Evolutionary conservation across 495 filamentous ascomycete genomes (phyloP).

Genomic region (Lasiosphaeria miniovina): DNA sequence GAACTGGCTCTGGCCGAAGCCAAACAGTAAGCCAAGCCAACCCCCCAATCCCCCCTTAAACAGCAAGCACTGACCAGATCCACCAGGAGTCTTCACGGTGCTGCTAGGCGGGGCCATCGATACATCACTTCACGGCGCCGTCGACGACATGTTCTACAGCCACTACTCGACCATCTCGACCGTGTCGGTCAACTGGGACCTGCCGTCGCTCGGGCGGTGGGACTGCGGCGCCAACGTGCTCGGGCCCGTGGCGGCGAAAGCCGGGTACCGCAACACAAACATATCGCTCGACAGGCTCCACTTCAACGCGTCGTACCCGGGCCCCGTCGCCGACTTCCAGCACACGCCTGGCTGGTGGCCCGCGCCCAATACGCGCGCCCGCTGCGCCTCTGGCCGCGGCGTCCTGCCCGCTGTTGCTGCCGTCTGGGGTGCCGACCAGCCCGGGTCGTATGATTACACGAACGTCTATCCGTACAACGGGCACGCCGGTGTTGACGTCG

Average conservation of each 20-base stretch:
- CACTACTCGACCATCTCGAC: slow-evolving; percentile 69
- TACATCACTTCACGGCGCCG: slow-evolving; percentile 53
- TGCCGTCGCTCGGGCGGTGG: slow-evolving; percentile 45
- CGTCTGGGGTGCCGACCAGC: slow-evolving; percentile 32
- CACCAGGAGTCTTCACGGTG: slow-evolving; percentile 50
- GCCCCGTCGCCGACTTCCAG: slow-evolving; percentile 38
- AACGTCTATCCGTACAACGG: slow-evolving; percentile 24
- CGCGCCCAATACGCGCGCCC: slow-evolving; percentile 28
- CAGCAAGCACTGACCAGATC: slow-evolving; percentile 38
- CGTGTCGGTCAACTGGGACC: slow-evolving; percentile 59
- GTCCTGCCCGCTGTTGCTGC: slow-evolving; percentile 38
- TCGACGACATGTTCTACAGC: slow-evolving; percentile 64
- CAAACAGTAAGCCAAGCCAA: slow-evolving; percentile 11
- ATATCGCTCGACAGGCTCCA: slow-evolving; percentile 32
- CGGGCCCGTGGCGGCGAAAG: slow-evolving; percentile 41
- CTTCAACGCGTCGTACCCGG: slow-evolving; percentile 50
- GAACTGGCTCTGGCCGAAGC: slow-evolving; percentile 46
- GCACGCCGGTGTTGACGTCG: background rate
- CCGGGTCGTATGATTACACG: slow-evolving; percentile 40
- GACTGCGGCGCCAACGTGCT: slow-evolving; percentile 57
- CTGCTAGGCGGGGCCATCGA: slow-evolving; percentile 67
- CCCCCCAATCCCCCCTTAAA: background rate
- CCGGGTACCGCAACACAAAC: slow-evolving; percentile 29
- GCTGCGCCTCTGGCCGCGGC: slow-evolving; percentile 31
- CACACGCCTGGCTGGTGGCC: slow-evolving; percentile 32